Base-by-base conservation (phyloP, 306 rosid genomes). In the Dalbergia oliveri region DNA sequence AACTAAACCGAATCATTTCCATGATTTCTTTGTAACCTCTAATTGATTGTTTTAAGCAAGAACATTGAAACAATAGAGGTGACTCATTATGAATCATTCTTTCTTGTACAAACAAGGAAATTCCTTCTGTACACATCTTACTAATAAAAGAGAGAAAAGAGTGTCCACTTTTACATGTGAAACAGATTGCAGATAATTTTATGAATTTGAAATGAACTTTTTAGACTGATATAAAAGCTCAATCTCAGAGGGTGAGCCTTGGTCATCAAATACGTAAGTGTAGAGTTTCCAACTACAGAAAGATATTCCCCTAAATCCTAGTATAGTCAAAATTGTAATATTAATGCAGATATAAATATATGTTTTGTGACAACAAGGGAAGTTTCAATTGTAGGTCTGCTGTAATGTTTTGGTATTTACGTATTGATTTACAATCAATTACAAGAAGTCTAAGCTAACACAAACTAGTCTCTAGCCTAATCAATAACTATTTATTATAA, bases 31-130 rank as follows among this genome's bases (percentile, higher is more conserved):
- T 54, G 33, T 62, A 26, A 26, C 70, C 65, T 58, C 49, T 58
- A 58, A 9, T 57, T 66, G 56, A 72, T 33, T 73, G 75, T 26
- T 64, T 31, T 12, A 44, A 26, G 31, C 31, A 26, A 26, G 31
- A 26, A 26, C 31, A 26, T 26, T 26, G 31, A 26, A 26, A 1
- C 31, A 26, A 26, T 26, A 26, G 31, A 26, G 31, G 3, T 26
- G 31, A 26, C 1, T 26, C 31, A 26, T 26, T 2, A 2, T 26
- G 31, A 26, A 26, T 26, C 1, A 44, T 77, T 69, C 31, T 69
- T 69, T 37, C 61, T 57, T 44, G 66, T 61, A 64, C 26, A 21
- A 51, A 62, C 59, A 67, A 60, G 65, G 54, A 10, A 67, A 35
- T 39, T 58, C 51, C 62, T 68, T 7, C 44, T 78, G 69, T 4